Evolutionary conservation across 768 basidiomycete genomes (phyloP).

Genomic region (Calocera viscosa): DNA sequence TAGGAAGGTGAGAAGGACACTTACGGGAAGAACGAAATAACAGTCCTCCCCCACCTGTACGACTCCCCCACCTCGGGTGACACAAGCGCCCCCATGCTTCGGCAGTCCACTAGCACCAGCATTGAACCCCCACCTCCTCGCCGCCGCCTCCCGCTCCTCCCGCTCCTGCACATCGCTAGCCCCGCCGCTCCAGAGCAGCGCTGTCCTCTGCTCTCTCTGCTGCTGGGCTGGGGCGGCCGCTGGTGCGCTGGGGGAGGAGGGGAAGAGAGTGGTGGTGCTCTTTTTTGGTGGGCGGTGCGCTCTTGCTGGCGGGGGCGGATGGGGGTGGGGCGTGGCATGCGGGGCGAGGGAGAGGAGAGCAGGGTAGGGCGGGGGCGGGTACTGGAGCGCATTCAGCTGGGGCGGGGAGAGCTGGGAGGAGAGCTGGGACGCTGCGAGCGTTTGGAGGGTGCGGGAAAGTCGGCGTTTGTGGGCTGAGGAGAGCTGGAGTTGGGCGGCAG

Average conservation of each 20-base stretch:
- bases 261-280: slow-evolving; percentile 2
- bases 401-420: background rate
- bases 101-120: background rate
- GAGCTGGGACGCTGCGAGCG: background rate
- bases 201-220: background rate
- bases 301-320: background rate
- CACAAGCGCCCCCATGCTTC: background rate
- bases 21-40: slow-evolving; percentile 50
- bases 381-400: background rate
- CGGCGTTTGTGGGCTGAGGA: background rate
- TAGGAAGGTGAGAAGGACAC: background rate
- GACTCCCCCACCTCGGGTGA: slow-evolving; percentile 23
- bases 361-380: background rate
- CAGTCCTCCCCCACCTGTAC: slow-evolving; percentile 88
- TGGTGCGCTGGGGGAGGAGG: background rate
- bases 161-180: background rate
- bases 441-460: background rate
- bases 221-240: background rate
- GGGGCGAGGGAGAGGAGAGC: background rate
- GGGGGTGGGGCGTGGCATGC: background rate
- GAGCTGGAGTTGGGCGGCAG: background rate
- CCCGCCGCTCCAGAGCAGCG: background rate
- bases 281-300: background rate
- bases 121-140: background rate
- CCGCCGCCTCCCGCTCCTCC: background rate